Conservation (phyloP, 1,284 basidiomycete species). For the Apiotrichum gamsii region DNA sequence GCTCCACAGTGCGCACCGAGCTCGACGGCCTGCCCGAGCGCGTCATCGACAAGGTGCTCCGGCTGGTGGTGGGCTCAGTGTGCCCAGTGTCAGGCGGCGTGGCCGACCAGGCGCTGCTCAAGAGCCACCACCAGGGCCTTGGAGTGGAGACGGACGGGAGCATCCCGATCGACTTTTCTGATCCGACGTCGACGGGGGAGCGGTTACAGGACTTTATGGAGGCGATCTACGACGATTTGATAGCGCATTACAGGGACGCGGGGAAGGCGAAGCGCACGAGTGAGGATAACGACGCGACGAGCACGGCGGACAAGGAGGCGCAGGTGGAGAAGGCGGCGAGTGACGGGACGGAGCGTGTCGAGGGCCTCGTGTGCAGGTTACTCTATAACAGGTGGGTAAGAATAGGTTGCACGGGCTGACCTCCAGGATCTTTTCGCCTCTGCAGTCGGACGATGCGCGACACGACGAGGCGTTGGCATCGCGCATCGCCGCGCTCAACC, state of each 20-base stretch:
- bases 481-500: slow-evolving; percentile 80
- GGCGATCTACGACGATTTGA: slow-evolving; percentile 55
- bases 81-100: slow-evolving; percentile 15
- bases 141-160: not conserved
- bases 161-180: slow-evolving; percentile 29
- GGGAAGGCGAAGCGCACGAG: not conserved
- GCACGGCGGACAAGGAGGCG: slow-evolving; percentile 39
- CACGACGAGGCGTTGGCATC: slow-evolving; percentile 83
- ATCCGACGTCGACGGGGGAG: slow-evolving; percentile 50
- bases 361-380: slow-evolving; percentile 60
- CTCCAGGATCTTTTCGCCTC: slow-evolving; percentile 58
- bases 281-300: slow-evolving; percentile 16
- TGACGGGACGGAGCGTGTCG: slow-evolving; percentile 61
- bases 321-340: slow-evolving; percentile 39
- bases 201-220: slow-evolving; percentile 68
- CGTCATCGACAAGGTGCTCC: slow-evolving; percentile 58
- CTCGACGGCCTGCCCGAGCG: slow-evolving; percentile 55
- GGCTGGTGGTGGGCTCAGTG: slow-evolving; percentile 32
- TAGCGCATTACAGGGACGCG: slow-evolving; percentile 37
- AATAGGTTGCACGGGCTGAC: not conserved
- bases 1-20: slow-evolving; percentile 55
- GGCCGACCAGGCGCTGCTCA: slow-evolving; percentile 24
- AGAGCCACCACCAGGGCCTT: slow-evolving; percentile 21
- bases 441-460: slow-evolving; percentile 66
- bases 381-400: slow-evolving; percentile 62